Evolutionary conservation across 2,329 filamentous ascomycete species (phyloP).

Genomic region (Harringtonia lauricola): DNA sequence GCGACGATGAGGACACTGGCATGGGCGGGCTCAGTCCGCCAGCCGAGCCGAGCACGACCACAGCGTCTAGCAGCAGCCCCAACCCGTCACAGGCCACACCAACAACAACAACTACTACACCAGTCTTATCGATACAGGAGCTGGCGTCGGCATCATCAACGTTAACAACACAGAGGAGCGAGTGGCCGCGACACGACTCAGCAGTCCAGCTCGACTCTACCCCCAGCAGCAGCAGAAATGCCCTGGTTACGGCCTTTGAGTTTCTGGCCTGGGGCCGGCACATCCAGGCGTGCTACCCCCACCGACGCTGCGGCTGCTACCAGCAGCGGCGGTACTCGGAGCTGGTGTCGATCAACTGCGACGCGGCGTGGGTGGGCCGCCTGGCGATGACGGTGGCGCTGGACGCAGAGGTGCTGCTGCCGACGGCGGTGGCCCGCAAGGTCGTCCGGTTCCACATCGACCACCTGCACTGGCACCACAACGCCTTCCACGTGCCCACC

Average conservation of each 20-base stretch:
- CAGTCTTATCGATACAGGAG: no score
- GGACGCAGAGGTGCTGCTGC: constrained; percentile 6
- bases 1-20: neutral
- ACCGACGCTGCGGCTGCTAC: constrained; percentile 19
- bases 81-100: neutral
- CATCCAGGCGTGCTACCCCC: constrained; percentile 21
- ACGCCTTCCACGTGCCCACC: constrained; percentile 14
- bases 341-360: constrained; percentile 14
- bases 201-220: no score
- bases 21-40: no score
- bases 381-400: constrained; percentile 3
- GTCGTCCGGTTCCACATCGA: constrained; percentile 15
- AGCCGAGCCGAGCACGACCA: no score
- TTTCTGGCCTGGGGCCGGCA: constrained; percentile 24
- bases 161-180: neutral
- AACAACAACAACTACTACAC: neutral
- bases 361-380: constrained; percentile 8
- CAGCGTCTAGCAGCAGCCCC: no score
- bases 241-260: constrained; percentile 20
- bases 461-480: constrained; percentile 17
- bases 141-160: neutral
- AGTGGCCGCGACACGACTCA: no score
- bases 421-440: constrained; percentile 5
- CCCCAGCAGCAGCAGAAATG: constrained; percentile 11
- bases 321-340: constrained; percentile 13